phyloP scores from a whole-genome alignment of 768 basidiomycete species.

The Sarcodon aspratus region DNA sequence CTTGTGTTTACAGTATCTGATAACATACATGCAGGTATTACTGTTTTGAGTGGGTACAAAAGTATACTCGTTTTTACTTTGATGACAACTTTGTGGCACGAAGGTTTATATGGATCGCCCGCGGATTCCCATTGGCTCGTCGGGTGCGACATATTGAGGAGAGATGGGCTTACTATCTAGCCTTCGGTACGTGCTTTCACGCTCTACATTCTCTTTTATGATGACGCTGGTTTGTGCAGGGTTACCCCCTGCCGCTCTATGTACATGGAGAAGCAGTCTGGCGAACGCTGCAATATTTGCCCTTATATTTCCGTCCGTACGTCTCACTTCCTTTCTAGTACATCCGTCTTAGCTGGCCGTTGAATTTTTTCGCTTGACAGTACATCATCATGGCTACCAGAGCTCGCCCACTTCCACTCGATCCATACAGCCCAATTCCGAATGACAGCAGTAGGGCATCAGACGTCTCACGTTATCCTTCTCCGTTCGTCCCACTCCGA shows the following conservation, averaged over 20 bases:
- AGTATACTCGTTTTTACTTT: neutral
- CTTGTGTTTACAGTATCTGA: slow-evolving; percentile 1
- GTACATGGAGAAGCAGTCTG: slow-evolving; percentile 61
- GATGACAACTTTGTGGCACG: slow-evolving; percentile 1
- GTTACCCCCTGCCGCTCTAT: slow-evolving; percentile 59
- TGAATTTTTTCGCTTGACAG: slow-evolving; percentile 24
- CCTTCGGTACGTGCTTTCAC: slow-evolving; percentile 44
- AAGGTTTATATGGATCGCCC: slow-evolving; percentile 73
- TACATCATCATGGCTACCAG: slow-evolving; percentile 80
- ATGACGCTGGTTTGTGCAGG: slow-evolving; percentile 26
- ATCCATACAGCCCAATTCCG: slow-evolving; percentile 58
- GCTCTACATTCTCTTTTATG: neutral
- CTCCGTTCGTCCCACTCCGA: slow-evolving; percentile 71
- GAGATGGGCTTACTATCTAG: slow-evolving; percentile 82
- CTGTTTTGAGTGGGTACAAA: slow-evolving; percentile 72
- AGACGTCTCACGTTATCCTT: slow-evolving; percentile 48
- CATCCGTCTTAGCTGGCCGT: neutral
- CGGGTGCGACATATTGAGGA: slow-evolving; percentile 73
- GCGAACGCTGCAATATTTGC: slow-evolving; percentile 81
- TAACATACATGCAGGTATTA: slow-evolving; percentile 48
- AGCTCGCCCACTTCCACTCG: slow-evolving; percentile 59
- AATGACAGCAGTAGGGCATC: slow-evolving; percentile 13
- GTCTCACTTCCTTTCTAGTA: slow-evolving; percentile 15
- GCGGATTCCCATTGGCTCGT: slow-evolving; percentile 55
- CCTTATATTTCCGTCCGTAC: slow-evolving; percentile 66